These are phyloP conservation scores for Senna tora DNA, from an alignment of 306 rosid species.

Conservation along the genomic window DNA sequence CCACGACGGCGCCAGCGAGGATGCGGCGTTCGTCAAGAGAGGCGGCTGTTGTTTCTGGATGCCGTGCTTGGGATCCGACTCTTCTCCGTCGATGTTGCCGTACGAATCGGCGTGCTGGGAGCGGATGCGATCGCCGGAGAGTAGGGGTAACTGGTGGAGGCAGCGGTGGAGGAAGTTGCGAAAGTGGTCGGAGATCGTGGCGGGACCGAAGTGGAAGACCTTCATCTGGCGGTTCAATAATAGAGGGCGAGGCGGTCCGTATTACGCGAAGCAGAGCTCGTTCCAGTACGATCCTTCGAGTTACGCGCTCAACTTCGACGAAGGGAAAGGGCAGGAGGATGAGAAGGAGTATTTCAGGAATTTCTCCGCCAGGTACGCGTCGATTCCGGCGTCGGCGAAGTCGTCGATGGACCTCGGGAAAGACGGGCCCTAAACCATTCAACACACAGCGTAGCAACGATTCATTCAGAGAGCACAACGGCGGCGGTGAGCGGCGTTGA, in stretches of 20 bases:
- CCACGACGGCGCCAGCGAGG: not conserved
- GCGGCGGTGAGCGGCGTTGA: too few relatives aligned
- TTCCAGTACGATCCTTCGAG: conserved; percentile 56
- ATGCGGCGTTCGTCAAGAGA: conserved; percentile 32
- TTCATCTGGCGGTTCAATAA: conserved; percentile 68
- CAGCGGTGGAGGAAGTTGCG: conserved; percentile 60
- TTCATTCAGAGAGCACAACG: too few relatives aligned
- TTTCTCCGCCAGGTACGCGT: conserved; percentile 61
- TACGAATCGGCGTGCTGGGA: conserved; percentile 45
- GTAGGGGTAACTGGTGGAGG: conserved; percentile 52
- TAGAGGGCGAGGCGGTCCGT: not conserved
- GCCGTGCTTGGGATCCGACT: conserved; percentile 38
- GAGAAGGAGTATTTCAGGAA: conserved; percentile 37
- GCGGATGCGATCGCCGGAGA: conserved; percentile 43
- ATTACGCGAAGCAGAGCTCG: conserved; percentile 23
- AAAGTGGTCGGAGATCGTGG: conserved; percentile 67
- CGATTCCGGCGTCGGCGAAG: conserved; percentile 57
- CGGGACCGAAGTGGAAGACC: conserved; percentile 81
- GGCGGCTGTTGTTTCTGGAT: conserved; percentile 58
- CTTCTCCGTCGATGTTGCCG: not conserved
- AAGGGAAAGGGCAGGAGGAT: conserved; percentile 33
- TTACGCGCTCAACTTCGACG: conserved; percentile 60
- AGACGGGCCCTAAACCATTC: conserved; percentile 49
- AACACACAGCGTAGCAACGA: too few relatives aligned
- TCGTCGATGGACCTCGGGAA: conserved; percentile 64